Percentiles rank a stretch among this genome's conserved stretches.
Conservation (phyloP, 1,284 basidiomycete species). For the Phellopilus nigrolimitatus region DNA sequence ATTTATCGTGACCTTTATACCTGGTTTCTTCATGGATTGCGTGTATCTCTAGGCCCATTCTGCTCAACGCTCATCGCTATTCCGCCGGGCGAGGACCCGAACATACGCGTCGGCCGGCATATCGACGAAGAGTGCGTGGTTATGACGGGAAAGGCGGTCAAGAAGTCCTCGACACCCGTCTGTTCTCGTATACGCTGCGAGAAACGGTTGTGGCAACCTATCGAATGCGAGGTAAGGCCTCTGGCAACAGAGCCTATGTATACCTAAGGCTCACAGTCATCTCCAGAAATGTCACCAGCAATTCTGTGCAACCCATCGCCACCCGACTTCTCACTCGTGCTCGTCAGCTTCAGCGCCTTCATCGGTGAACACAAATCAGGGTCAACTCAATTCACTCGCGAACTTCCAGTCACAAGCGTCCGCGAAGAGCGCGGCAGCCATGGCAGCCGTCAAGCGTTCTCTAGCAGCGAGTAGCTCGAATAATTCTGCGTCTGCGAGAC, state of each 20-base stretch:
- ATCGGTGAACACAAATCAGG: neutral
- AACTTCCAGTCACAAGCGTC: conserved; percentile 11
- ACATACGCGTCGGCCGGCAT: conserved; percentile 70
- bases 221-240: conserved; percentile 61
- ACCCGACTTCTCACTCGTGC: conserved; percentile 15
- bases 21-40: too few relatives aligned
- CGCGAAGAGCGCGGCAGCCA: conserved; percentile 15
- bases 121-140: conserved; percentile 60
- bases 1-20: too few relatives aligned
- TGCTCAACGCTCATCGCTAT: conserved; percentile 70
- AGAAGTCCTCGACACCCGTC: conserved; percentile 47
- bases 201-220: conserved; percentile 69
- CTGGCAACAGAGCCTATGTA: neutral
- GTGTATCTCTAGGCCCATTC: conserved; percentile 65
- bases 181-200: conserved; percentile 61
- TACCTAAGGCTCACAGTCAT: neutral
- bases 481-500: neutral
- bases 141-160: conserved; percentile 50
- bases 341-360: neutral
- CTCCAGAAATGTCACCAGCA: conserved; percentile 16
- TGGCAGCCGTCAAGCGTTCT: conserved; percentile 17
- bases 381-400: neutral
- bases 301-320: conserved; percentile 18
- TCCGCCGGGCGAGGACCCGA: conserved; percentile 69
- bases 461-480: conserved; percentile 5